Conservation (phyloP, 2,329 filamentous ascomycete genomes). For the Monilinia laxa region DNA sequence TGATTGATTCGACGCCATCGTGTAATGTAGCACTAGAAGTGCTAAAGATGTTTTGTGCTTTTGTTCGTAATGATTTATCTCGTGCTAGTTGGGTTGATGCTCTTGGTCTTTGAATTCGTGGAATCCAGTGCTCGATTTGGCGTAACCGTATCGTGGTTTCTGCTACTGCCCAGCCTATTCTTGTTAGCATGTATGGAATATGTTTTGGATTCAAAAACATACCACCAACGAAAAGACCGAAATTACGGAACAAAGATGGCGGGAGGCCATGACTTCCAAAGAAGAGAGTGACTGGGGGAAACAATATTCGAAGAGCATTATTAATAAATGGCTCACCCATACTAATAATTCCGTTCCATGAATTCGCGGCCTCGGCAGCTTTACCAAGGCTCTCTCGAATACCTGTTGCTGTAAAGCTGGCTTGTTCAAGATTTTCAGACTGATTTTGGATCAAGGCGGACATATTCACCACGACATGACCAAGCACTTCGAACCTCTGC, state of each 20-base stretch:
- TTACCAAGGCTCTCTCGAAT: conserved; percentile 35
- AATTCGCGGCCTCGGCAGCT: conserved; percentile 29
- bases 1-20: neutral
- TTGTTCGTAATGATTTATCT: conserved; percentile 10
- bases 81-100: conserved; percentile 17
- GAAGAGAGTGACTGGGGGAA: conserved; percentile 28
- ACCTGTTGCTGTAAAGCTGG: conserved; percentile 29
- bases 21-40: neutral
- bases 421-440: conserved; percentile 32
- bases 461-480: conserved; percentile 31
- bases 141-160: conserved; percentile 21
- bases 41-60: neutral
- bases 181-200: neutral
- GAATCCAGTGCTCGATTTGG: conserved; percentile 16
- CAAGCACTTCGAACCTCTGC: conserved; percentile 33
- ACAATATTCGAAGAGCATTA: conserved; percentile 29
- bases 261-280: conserved; percentile 34
- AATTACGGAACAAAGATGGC: conserved; percentile 32
- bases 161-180: conserved; percentile 19
- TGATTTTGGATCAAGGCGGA: conserved; percentile 34
- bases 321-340: conserved; percentile 26
- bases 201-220: neutral
- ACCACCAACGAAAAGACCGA: conserved; percentile 30
- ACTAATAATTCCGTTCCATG: conserved; percentile 27
- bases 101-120: conserved; percentile 18